A percentile compares a stretch with the other conserved stretches of the same genome.
Evolutionary conservation across 179 eudicot genomes (phyloP).

Genomic region (Silene coronaria): DNA sequence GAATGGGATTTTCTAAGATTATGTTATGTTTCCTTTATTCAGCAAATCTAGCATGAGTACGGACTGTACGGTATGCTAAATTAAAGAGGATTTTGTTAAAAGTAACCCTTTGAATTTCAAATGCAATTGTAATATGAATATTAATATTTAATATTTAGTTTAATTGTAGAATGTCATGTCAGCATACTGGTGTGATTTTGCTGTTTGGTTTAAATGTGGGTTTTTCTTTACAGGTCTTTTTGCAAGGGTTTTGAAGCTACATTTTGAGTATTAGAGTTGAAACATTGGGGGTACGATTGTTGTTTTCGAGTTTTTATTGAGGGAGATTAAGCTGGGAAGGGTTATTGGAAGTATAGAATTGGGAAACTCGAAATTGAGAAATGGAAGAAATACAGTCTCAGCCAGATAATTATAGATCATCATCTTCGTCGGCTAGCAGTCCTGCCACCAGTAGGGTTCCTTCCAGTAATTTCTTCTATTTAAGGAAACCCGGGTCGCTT

Average conservation of each 20-base stretch:
- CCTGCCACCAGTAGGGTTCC: constrained; percentile 81
- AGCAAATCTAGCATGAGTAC: neutral
- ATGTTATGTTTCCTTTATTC: constrained; percentile 10
- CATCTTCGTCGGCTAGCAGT: constrained; percentile 94
- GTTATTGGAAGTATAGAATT: neutral
- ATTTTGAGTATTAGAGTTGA: neutral
- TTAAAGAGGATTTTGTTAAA: neutral
- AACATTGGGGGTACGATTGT: neutral
- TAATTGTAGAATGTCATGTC: neutral
- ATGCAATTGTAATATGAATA: too few species aligned
- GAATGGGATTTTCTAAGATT: constrained; percentile 3
- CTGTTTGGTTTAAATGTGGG: neutral
- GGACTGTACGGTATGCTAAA: neutral
- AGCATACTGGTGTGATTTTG: neutral
- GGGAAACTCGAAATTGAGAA: neutral
- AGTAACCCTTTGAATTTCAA: neutral
- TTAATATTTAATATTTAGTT: too few species aligned
- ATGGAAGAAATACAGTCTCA: constrained; percentile 98
- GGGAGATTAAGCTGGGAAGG: constrained; percentile 6
- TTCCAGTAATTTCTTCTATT: constrained; percentile 79
- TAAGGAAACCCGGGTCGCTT: constrained; percentile 75
- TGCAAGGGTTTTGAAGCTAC: constrained; percentile 6
- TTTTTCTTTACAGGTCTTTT: constrained; percentile 3
- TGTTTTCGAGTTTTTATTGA: neutral
- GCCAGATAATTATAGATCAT: constrained; percentile 84